phyloP scores from a whole-genome alignment of 305 asterid species.

The Fraxinus sp. region DNA sequence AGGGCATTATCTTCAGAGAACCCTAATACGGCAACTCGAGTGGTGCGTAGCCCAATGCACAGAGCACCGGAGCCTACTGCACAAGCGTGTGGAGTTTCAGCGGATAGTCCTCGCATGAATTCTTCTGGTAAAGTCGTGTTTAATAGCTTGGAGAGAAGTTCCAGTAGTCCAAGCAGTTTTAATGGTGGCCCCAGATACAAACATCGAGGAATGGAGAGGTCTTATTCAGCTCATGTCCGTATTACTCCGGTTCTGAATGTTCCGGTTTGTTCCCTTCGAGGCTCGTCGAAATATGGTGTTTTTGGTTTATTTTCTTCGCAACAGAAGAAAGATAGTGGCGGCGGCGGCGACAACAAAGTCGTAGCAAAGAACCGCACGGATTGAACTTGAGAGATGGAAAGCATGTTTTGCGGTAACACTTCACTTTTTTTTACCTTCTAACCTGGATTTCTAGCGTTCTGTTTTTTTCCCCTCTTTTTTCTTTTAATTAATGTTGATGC shows the following conservation, averaged over 20 bases:
- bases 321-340: constrained; percentile 42
- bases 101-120: constrained; percentile 87
- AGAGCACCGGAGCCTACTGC: constrained; percentile 40
- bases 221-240: constrained; percentile 87
- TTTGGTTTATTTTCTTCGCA: constrained; percentile 71
- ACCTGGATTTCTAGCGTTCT: constrained; percentile 31
- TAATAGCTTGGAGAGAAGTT: constrained; percentile 79
- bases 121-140: constrained; percentile 86
- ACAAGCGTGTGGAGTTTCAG: constrained; percentile 48
- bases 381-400: constrained; percentile 32
- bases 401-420: neutral
- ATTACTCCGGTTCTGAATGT: constrained; percentile 88
- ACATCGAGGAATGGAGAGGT: constrained; percentile 83
- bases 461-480: neutral
- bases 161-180: constrained; percentile 82
- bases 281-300: constrained; percentile 66
- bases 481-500: neutral
- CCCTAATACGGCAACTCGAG: constrained; percentile 32
- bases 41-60: constrained; percentile 52
- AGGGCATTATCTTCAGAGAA: constrained; percentile 49
- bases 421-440: neutral
- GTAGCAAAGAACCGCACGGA: constrained; percentile 40
- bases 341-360: constrained; percentile 25
- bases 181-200: constrained; percentile 64
- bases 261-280: constrained; percentile 76